Conservation (phyloP, 2,329 filamentous ascomycete genomes). For the Ceratocystis harringtonii region DNA sequence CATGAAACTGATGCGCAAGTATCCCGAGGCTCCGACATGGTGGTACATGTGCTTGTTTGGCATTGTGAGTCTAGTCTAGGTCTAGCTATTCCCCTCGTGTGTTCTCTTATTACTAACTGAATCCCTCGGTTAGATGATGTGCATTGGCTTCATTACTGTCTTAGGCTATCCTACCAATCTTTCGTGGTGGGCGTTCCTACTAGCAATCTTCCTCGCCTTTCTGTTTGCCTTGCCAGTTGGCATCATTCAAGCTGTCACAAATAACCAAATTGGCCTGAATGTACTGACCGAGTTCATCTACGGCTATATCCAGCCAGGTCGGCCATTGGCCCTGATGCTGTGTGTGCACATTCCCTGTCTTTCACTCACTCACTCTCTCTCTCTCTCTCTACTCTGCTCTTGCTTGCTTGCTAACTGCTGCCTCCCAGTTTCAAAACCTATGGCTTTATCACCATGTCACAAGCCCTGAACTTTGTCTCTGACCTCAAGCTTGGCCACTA, state of each 20-base stretch:
- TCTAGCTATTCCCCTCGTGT: not conserved
- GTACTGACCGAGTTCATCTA: conserved; percentile 61
- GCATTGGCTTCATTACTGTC: conserved; percentile 38
- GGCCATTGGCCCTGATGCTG: conserved; percentile 59
- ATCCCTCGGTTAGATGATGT: conserved; percentile 31
- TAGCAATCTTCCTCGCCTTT: conserved; percentile 49
- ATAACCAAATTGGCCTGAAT: conserved; percentile 58
- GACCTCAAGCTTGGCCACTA: conserved; percentile 60
- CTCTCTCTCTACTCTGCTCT: not conserved
- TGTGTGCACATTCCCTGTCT: conserved; percentile 24
- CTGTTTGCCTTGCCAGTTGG: conserved; percentile 51
- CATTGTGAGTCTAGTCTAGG: conserved; percentile 28
- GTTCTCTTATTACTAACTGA: conserved; percentile 14
- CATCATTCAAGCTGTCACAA: conserved; percentile 55
- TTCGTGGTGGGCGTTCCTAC: conserved; percentile 56
- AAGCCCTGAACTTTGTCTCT: conserved; percentile 47
- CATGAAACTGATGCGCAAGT: conserved; percentile 49
- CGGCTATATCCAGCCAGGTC: conserved; percentile 60
- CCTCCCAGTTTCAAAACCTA: conserved; percentile 43
- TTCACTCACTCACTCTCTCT: not conserved
- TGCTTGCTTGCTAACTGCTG: conserved; percentile 10
- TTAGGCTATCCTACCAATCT: conserved; percentile 51
- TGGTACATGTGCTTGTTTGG: conserved; percentile 47
- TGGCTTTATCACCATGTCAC: conserved; percentile 48
- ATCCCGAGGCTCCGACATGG: conserved; percentile 47